These are phyloP conservation scores for Orbilia oligospora DNA, from an alignment of 2,329 filamentous ascomycete species.

Conservation along the genomic window DNA sequence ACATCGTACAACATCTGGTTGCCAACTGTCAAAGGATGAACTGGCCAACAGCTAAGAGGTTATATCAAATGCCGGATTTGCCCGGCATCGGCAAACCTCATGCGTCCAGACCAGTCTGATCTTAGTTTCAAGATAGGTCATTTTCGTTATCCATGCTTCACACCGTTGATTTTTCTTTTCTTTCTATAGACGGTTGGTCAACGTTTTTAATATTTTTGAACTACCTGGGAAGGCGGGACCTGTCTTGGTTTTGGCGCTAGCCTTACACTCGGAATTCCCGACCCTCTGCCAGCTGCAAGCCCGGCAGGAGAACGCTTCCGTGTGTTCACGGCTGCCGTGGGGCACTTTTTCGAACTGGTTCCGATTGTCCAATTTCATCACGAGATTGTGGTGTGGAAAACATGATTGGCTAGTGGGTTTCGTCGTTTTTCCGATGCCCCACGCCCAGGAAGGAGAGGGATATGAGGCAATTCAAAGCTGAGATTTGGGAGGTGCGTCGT, in stretches of 20 bases:
- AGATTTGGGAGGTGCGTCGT: constrained; percentile 15
- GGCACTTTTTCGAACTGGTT: constrained; percentile 25
- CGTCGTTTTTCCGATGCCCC: constrained; percentile 44
- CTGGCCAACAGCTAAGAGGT: constrained; percentile 13
- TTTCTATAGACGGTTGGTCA: constrained; percentile 19
- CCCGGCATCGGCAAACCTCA: constrained; percentile 8
- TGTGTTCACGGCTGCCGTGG: constrained; percentile 18
- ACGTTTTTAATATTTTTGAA: constrained; percentile 6
- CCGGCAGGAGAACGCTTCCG: constrained; percentile 34
- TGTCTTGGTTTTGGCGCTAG: constrained; percentile 26
- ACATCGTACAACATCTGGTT: constrained; percentile 21
- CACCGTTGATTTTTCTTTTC: constrained; percentile 8
- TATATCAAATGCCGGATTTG: constrained; percentile 32
- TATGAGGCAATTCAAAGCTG: constrained; percentile 58
- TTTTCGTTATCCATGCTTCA: constrained; percentile 27
- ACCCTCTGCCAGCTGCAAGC: constrained; percentile 27
- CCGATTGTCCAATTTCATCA: constrained; percentile 50
- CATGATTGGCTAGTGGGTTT: constrained; percentile 40
- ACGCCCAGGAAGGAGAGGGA: constrained; percentile 8
- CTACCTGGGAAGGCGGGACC: constrained; percentile 17
- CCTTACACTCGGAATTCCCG: constrained; percentile 37
- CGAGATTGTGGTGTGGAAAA: constrained; percentile 57
- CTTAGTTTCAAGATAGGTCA: constrained; percentile 7
- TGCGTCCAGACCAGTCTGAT: constrained; percentile 9
- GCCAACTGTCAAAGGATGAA: constrained; percentile 24